phyloP scores from a whole-genome alignment of 2,329 filamentous ascomycete species.

The Endothia cerciana region DNA sequence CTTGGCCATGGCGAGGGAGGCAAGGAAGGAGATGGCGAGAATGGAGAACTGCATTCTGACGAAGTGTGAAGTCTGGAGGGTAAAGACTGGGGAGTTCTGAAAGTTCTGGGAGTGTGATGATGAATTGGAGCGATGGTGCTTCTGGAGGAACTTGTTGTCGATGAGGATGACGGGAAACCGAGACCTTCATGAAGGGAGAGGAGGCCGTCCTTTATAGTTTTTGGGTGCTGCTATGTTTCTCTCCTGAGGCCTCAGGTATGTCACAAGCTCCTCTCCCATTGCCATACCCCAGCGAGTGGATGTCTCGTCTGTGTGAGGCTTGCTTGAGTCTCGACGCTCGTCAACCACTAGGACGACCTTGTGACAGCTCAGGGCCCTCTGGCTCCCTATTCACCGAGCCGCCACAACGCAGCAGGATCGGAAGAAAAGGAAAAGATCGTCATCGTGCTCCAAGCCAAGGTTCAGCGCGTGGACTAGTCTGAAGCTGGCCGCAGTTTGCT shows the following conservation, averaged over 20 bases:
- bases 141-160: constrained; percentile 10
- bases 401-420: background rate
- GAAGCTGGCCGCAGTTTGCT: background rate
- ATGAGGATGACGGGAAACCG: constrained; percentile 6
- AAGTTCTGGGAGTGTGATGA: background rate
- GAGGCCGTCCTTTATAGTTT: constrained; percentile 18
- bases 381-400: background rate
- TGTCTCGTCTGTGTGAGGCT: background rate
- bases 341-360: background rate
- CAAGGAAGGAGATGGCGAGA: constrained; percentile 20
- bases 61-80: no score
- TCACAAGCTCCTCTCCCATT: background rate
- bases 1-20: constrained; percentile 24
- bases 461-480: background rate
- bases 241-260: background rate
- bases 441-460: background rate
- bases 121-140: background rate
- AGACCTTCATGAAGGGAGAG: background rate
- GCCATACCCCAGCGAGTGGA: background rate
- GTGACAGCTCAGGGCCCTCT: background rate
- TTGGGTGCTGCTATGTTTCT: background rate
- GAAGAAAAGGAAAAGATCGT: background rate
- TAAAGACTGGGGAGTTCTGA: background rate
- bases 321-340: background rate
- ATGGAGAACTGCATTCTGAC: constrained; percentile 25